Percentiles rank a stretch among this genome's conserved stretches.
Conservation (phyloP, 177 flowering plant species). For the Vitis hybrid region DNA sequence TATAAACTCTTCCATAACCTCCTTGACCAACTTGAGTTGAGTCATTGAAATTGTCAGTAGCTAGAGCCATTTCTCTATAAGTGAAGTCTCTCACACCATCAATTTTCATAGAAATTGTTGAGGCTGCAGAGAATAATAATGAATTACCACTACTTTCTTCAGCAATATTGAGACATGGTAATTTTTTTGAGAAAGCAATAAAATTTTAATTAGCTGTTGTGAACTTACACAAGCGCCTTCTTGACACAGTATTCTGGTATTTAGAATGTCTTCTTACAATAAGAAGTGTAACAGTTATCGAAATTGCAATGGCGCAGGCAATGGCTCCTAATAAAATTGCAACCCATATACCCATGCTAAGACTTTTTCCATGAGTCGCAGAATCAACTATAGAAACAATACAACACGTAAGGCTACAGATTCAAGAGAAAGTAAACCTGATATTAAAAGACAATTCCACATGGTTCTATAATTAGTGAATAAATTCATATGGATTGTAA, state of each 20-base stretch:
- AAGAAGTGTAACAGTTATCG: constrained; percentile 21
- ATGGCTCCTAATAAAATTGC: constrained; percentile 31
- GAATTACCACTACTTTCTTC: no score
- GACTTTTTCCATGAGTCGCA: constrained; percentile 4
- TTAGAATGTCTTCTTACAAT: constrained; percentile 20
- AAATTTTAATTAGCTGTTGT: no score
- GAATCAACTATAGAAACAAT: constrained; percentile 13
- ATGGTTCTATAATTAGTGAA: no score
- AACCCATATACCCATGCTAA: constrained; percentile 28
- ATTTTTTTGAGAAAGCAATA: no score
- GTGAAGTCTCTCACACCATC: constrained; percentile 4
- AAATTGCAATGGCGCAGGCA: constrained; percentile 20
- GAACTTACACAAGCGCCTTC: constrained; percentile 31
- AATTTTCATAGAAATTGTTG: constrained; percentile 4
- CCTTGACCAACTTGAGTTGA: constrained; percentile 33
- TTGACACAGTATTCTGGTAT: constrained; percentile 14
- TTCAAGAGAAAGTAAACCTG: no score
- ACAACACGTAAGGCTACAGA: no score
- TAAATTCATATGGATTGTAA: no score
- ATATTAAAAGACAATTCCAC: no score
- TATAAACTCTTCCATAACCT: constrained; percentile 70
- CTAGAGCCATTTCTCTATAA: constrained; percentile 2
- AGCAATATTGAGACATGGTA: no score
- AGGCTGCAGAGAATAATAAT: not conserved
- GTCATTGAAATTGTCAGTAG: constrained; percentile 5